Evolutionary conservation across 345 rosid species (phyloP).

Genomic region (Ailanthus altissimus): DNA sequence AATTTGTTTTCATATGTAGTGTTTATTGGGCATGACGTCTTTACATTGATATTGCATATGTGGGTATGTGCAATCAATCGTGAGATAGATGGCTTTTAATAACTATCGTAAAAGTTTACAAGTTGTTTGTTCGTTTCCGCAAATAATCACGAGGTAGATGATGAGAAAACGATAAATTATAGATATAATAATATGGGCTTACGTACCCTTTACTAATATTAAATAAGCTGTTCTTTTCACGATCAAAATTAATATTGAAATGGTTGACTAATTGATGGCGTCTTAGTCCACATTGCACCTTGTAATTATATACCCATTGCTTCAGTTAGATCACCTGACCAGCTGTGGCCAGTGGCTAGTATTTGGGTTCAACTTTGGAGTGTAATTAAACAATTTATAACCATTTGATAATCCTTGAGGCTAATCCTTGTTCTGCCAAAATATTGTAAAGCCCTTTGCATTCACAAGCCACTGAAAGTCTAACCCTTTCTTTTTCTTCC

Average conservation of each 20-base stretch:
- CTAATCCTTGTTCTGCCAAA: background rate
- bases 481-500: too few species aligned
- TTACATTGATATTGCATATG: too few species aligned
- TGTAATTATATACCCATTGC: background rate
- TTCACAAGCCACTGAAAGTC: background rate
- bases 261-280: background rate
- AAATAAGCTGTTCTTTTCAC: constrained; percentile 12
- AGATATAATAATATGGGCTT: background rate
- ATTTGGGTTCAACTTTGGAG: background rate
- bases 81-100: too few species aligned
- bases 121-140: background rate
- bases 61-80: too few species aligned
- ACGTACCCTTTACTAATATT: background rate
- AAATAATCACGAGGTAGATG: background rate
- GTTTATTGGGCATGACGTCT: too few species aligned
- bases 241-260: background rate
- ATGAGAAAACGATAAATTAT: background rate
- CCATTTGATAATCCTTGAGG: background rate
- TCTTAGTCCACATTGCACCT: background rate
- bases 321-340: background rate
- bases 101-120: background rate
- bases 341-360: background rate
- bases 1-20: too few species aligned
- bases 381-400: background rate
- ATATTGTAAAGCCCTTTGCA: background rate